Evolutionary conservation across 176 grass and related monocot species (phyloP), one percentile per base, ranked within the genome.

Genomic region (Oryza australiensis): DNA sequence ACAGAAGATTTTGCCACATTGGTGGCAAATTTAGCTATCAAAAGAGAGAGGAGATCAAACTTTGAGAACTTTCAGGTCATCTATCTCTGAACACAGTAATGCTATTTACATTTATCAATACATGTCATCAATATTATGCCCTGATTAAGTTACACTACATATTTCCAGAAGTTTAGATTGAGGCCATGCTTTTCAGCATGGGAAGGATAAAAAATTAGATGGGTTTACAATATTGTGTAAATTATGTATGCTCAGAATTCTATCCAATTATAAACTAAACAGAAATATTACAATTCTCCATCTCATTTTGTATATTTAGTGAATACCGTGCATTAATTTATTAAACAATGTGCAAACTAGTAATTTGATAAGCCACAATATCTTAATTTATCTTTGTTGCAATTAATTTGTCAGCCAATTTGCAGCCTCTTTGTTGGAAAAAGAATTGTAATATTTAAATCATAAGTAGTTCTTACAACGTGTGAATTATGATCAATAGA

Each of bases 51-150:
- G 69, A 86, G 86, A 67, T 80, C 71, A 7, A 90, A 65, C 76
- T 90, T 94, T 78, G 74, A 90, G 26, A 94, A 83, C 48, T 94
- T 94, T 34, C 91, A 94, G 80, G 91, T 88, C 68, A 42, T 55
- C 45, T 57, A 78, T 74, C 70, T 84, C 0, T 4, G 67, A 27
- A n/a, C 65, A n/a, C 16, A 9, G 40, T 53, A 20, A 71, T 73
- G 28, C 59, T 59, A 3, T 20, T 79, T 84, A 15, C 32, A 26
- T 55, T 18, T 3, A 15, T 53, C 45, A 67, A 45, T 13, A 53
- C 35, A n/a, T 34, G 30, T 4, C 10, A 27, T 20, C 18, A 34
- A 27, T 37, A 77, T 64, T 12, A 30, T 40, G 70, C n/a, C 7
- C 1, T 71, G 16, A 55, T 72, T 26, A 76, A 8, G 30, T 24